phyloP scores from a whole-genome alignment of 2,329 filamentous ascomycete genomes.

The Penicillium olsonii region DNA sequence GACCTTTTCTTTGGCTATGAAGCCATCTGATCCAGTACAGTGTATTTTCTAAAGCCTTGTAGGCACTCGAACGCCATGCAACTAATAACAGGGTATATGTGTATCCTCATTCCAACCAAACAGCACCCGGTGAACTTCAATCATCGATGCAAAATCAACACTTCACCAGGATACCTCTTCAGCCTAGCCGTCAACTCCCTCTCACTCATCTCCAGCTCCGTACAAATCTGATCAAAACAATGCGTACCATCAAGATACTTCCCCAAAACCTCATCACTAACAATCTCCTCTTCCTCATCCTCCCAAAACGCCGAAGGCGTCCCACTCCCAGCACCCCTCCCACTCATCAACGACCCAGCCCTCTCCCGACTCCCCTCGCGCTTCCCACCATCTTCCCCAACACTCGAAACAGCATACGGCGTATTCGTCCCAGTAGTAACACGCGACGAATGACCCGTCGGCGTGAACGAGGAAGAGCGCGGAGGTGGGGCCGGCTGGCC shows the following conservation, averaged over 20 bases:
- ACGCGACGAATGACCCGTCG: slow-evolving; percentile 31
- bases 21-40: not conserved
- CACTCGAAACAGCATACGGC: slow-evolving; percentile 28
- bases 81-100: slow-evolving; percentile 5
- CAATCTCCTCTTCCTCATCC: slow-evolving; percentile 35
- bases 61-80: not conserved
- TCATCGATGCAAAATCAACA: slow-evolving; percentile 50
- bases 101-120: not conserved
- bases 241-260: slow-evolving; percentile 52
- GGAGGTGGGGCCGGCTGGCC: slow-evolving; percentile 31
- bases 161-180: slow-evolving; percentile 46
- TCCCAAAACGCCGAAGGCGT: slow-evolving; percentile 26
- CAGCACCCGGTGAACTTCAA: not conserved
- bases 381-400: slow-evolving; percentile 19
- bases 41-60: not conserved
- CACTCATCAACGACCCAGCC: slow-evolving; percentile 30
- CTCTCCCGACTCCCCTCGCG: slow-evolving; percentile 29
- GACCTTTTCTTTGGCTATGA: not conserved
- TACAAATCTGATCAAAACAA: slow-evolving; percentile 54
- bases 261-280: slow-evolving; percentile 36
- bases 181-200: slow-evolving; percentile 46
- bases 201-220: slow-evolving; percentile 51
- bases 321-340: slow-evolving; percentile 21
- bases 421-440: slow-evolving; percentile 34
- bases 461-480: slow-evolving; percentile 25